Percentiles rank a stretch among this genome's conserved stretches.
phyloP scores from a whole-genome alignment of 23 red algal species.

The Gracilariopsis chorda region DNA sequence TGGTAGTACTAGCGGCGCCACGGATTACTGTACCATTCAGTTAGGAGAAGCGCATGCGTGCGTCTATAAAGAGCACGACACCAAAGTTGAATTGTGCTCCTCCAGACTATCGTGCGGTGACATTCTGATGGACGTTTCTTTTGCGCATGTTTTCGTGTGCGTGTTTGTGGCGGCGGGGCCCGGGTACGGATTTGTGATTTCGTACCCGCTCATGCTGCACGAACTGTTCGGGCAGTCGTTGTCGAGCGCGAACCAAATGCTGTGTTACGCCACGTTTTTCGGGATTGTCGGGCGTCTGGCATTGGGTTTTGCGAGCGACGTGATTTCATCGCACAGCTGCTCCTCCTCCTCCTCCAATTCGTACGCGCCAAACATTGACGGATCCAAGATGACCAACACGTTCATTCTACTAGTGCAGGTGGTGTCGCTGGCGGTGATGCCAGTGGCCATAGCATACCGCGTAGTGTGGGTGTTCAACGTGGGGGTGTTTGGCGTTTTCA shows the following conservation, averaged over 20 bases:
- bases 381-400: conserved; percentile 12
- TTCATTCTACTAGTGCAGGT: not conserved
- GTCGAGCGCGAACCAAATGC: conserved; percentile 18
- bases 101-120: conserved; percentile 23
- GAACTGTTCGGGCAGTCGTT: not conserved
- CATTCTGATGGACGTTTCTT: conserved; percentile 18
- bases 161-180: conserved; percentile 27
- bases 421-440: conserved; percentile 11
- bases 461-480: not conserved
- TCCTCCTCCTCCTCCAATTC: not conserved
- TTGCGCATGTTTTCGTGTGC: conserved; percentile 12
- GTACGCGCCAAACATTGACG: not conserved
- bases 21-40: too few species aligned
- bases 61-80: too few species aligned
- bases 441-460: not conserved
- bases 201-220: conserved; percentile 27
- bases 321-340: not conserved
- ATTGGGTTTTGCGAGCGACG: conserved; percentile 1
- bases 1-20: too few species aligned
- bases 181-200: conserved; percentile 47
- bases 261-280: conserved; percentile 42
- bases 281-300: conserved; percentile 37
- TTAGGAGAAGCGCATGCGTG: too few species aligned
- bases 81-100: not conserved
- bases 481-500: not conserved